Conservation (phyloP, 2,329 filamentous ascomycete species). For the Pyricularia pennisetigena region DNA sequence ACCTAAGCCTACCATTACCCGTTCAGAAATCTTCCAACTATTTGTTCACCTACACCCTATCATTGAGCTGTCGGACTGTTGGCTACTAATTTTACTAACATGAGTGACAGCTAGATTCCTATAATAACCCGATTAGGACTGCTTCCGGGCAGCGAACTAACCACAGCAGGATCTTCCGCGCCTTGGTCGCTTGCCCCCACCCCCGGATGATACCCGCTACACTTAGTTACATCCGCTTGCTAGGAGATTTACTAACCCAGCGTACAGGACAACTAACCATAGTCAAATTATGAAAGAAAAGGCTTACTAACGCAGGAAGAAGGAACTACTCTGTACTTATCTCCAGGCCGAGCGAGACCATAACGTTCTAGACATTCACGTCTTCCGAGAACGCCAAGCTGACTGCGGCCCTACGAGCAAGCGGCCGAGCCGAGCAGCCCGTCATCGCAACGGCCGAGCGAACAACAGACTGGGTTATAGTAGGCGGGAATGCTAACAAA, state of each 20-base stretch:
- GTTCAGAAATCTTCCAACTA: neutral
- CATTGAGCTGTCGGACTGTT: too few species aligned
- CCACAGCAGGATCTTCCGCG: neutral
- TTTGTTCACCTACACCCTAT: neutral
- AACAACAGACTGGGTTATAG: neutral
- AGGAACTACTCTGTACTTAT: neutral
- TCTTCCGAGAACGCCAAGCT: too few species aligned
- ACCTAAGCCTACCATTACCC: neutral
- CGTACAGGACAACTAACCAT: neutral
- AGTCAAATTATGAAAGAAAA: too few species aligned
- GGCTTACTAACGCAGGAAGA: too few species aligned
- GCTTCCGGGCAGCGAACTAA: neutral
- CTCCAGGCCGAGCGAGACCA: neutral
- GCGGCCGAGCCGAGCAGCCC: neutral
- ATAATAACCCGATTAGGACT: neutral
- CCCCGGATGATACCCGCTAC: neutral
- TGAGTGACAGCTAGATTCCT: neutral
- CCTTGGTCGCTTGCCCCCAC: neutral
- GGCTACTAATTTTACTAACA: too few species aligned
- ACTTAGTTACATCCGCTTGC: too few species aligned
- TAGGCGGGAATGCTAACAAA: neutral
- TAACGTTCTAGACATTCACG: neutral
- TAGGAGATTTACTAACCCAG: neutral
- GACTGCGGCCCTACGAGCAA: neutral
- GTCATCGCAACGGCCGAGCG: too few species aligned